phyloP scores from a whole-genome alignment of 2,329 filamentous ascomycete species.

The Fusarium sambucinum region DNA sequence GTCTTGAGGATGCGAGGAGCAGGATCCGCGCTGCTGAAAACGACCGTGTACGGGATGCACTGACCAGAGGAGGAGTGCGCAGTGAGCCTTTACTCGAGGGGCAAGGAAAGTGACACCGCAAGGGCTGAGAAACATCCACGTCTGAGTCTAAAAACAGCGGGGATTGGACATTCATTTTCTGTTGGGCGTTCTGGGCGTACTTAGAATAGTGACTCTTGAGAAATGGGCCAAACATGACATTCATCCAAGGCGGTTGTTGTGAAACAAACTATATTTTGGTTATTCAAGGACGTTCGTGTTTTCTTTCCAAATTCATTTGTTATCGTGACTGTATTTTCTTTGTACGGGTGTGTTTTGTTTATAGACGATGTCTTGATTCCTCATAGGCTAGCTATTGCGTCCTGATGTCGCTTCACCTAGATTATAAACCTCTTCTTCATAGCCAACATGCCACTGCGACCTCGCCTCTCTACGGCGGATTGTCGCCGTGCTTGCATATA shows the following conservation, averaged over 20 bases:
- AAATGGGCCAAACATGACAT: not conserved
- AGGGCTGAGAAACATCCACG: not conserved
- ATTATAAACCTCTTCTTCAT: not conserved
- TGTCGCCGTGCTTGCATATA: not conserved
- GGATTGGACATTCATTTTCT: not conserved
- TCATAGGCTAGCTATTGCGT: not conserved
- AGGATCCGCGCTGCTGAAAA: conserved; percentile 70
- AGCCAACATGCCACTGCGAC: not conserved
- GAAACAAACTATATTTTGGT: not conserved
- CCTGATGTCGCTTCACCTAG: not conserved
- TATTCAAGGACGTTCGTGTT: too few relatives aligned
- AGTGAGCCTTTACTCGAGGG: conserved; percentile 58
- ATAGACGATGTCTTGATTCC: not conserved
- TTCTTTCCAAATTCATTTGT: not conserved
- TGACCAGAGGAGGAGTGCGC: conserved; percentile 60
- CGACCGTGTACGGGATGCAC: conserved; percentile 65
- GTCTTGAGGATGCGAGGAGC: conserved; percentile 73
- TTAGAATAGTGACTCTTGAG: conserved; percentile 8
- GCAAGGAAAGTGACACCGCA: conserved; percentile 11
- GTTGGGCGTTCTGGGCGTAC: conserved; percentile 28
- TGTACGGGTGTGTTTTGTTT: not conserved
- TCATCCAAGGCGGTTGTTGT: not conserved
- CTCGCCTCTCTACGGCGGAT: not conserved
- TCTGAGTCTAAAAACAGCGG: not conserved
- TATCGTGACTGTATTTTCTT: conserved; percentile 13